Base-by-base conservation (phyloP, 805 yeast genomes). In the Wickerhamiella azymoides region DNA sequence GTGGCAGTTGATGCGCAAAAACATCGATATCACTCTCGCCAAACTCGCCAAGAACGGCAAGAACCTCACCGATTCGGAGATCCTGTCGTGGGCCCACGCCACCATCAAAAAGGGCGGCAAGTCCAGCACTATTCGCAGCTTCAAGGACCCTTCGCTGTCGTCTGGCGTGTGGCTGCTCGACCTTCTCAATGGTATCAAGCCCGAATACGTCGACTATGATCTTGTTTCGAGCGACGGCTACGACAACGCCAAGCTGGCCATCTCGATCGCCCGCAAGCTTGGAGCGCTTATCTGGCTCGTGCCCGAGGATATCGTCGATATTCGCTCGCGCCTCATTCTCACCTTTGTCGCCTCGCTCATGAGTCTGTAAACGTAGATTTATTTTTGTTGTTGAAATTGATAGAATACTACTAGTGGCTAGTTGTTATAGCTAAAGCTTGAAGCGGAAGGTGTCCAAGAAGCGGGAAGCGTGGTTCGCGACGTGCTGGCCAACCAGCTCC, bases 221-320 rank as follows among this genome's bases (percentile, higher is more conserved):
- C 74, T 92, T 56, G 97, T 92, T 5, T 73, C 80, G 46, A 95
- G 85, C 50, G 95, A 89, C 53, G 76, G 73, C 60, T 85, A 85
- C 60, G 94, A 94, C 36, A 92, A 92, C 62, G 98, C 97, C 17
- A 82, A 84, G 69, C 74, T 92, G 62, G 98, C 98, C 17, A 92
- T 92, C 61, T 92, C 97, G 2, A 92, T 92, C 59, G 98, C 98
- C 30, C 82, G 98, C 74, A 92, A 92, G 66, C 69, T 92, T 55
- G 98, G 98, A 51, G 98, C 96, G 36, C 76, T 92, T 62, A 92
- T 92, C 59, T 92, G 96, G 96, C 73, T 92, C 55, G 96, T 92
- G n/a, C 98, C 98, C n/a, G 98, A 92, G 65, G 98, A 92, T 68
- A 92, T 92, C 58, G 83, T 80, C 57, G 97, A 89, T 68, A 96